Percentiles rank a stretch among this genome's conserved stretches.
Evolutionary conservation across 2,329 filamentous ascomycete species (phyloP).

Genomic region (Fusarium marasasianum): DNA sequence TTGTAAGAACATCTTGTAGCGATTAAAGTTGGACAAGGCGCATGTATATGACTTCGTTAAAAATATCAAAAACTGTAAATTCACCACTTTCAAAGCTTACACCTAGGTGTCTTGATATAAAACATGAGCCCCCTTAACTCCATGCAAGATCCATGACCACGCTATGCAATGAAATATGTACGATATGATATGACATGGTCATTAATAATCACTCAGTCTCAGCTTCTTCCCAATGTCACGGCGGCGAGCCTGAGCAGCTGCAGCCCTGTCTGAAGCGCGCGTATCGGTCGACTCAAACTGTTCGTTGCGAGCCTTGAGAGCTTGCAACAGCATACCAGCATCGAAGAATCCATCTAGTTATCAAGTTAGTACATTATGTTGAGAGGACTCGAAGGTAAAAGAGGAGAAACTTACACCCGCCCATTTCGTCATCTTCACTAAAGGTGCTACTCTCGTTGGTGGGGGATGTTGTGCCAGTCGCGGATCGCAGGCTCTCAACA

Average conservation of each 20-base stretch:
- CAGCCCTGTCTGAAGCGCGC: constrained; percentile 68
- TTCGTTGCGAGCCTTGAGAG: constrained; percentile 77
- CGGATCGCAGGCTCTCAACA: constrained; percentile 56
- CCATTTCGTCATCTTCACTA: constrained; percentile 88
- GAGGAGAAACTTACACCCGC: constrained; percentile 78
- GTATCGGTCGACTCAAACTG: constrained; percentile 60
- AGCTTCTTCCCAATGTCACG: constrained; percentile 80
- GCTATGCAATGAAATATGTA: constrained; percentile 16
- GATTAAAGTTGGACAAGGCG: not conserved
- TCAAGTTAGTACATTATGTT: constrained; percentile 41
- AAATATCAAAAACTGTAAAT: not conserved
- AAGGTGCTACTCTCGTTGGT: constrained; percentile 75
- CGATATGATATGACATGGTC: not conserved
- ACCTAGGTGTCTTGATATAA: constrained; percentile 4
- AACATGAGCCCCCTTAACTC: constrained; percentile 31
- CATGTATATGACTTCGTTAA: not conserved
- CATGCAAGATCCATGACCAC: constrained; percentile 21
- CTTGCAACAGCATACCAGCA: constrained; percentile 91
- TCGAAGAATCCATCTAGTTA: constrained; percentile 94
- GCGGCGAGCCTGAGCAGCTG: constrained; percentile 65
- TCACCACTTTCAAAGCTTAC: not conserved
- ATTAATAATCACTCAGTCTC: constrained; percentile 73
- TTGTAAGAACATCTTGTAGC: not conserved
- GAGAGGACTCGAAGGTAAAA: not conserved
- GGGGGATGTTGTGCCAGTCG: constrained; percentile 64